A percentile compares a stretch with the other conserved stretches of the same genome.
Evolutionary conservation across 176 grass and related monocot genomes (phyloP).

Genomic region (Musa beccarii): DNA sequence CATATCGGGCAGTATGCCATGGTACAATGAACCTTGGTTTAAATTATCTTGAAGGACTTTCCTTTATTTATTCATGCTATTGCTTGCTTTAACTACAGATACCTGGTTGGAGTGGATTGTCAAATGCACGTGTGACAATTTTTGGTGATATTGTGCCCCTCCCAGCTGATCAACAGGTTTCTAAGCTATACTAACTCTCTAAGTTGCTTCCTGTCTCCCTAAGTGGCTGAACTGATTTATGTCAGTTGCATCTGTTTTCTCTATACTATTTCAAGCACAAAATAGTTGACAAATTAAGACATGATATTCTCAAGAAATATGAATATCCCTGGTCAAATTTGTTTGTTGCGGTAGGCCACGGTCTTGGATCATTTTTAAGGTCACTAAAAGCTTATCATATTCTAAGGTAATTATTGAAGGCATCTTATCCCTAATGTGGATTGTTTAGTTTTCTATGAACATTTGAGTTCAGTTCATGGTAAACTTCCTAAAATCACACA

Average conservation of each 20-base stretch:
- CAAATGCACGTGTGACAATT: conserved; percentile 95
- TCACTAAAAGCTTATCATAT: too few species aligned
- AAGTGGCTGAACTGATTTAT: background rate
- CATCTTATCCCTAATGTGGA: too few species aligned
- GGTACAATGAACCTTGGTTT: background rate
- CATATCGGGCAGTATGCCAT: too few species aligned
- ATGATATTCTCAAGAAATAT: too few species aligned
- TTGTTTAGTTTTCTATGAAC: too few species aligned
- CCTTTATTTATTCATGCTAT: background rate
- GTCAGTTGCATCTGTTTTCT: background rate
- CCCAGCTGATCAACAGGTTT: conserved; percentile 72
- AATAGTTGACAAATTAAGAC: too few species aligned
- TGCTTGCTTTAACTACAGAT: conserved; percentile 33
- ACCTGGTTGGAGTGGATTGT: conserved; percentile 95
- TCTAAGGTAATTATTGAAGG: too few species aligned
- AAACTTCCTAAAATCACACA: too few species aligned
- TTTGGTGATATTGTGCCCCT: conserved; percentile 91
- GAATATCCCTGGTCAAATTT: too few species aligned
- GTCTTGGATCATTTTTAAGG: too few species aligned
- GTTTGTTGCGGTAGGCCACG: too few species aligned
- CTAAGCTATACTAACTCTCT: background rate
- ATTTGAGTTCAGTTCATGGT: too few species aligned
- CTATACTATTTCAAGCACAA: background rate
- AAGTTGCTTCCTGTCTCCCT: background rate
- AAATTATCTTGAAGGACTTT: background rate